These are phyloP conservation scores for Colletotrichum sp. DNA, from an alignment of 2,329 filamentous ascomycete species.

Conservation along the genomic window DNA sequence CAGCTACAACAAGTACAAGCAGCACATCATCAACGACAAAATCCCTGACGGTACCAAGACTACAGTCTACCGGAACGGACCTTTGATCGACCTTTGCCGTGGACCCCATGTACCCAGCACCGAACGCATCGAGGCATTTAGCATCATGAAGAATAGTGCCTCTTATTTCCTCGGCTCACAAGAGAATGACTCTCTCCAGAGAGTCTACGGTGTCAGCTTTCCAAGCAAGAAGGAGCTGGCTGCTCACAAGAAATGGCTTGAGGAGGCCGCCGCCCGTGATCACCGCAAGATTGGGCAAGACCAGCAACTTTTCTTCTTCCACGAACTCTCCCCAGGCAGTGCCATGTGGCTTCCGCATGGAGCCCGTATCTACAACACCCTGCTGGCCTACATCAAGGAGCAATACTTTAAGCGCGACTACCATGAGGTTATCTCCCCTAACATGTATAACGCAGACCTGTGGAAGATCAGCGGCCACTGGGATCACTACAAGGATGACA, in stretches of 20 bases:
- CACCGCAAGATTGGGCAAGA: conserved; percentile 93
- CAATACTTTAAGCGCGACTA: conserved; percentile 96
- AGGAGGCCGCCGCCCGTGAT: conserved; percentile 97
- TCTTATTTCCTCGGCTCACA: conserved; percentile 96
- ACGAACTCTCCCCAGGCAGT: conserved; percentile 90
- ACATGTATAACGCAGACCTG: conserved; percentile 91
- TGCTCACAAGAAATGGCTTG: conserved; percentile 92
- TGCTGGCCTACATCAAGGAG: conserved; percentile 79
- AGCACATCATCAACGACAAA: conserved; percentile 95
- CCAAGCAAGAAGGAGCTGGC: conserved; percentile 95
- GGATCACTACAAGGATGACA: conserved; percentile 91
- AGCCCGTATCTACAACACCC: conserved; percentile 89
- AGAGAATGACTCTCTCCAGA: conserved; percentile 92
- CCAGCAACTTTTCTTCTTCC: conserved; percentile 98
- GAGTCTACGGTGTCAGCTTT: conserved; percentile 94
- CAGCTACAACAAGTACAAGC: conserved; percentile 97
- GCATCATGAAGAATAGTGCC: conserved; percentile 67
- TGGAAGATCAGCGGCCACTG: conserved; percentile 98
- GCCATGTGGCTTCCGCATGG: conserved; percentile 93
- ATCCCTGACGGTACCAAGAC: conserved; percentile 87
- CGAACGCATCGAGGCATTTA: conserved; percentile 91
- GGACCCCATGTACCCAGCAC: conserved; percentile 88
- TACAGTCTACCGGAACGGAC: conserved; percentile 93
- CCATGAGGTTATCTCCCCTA: conserved; percentile 89
- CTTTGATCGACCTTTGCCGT: conserved; percentile 92